Base-by-base conservation (phyloP, 1,139 yeast genomes). In the Kodamaea alishanica region DNA sequence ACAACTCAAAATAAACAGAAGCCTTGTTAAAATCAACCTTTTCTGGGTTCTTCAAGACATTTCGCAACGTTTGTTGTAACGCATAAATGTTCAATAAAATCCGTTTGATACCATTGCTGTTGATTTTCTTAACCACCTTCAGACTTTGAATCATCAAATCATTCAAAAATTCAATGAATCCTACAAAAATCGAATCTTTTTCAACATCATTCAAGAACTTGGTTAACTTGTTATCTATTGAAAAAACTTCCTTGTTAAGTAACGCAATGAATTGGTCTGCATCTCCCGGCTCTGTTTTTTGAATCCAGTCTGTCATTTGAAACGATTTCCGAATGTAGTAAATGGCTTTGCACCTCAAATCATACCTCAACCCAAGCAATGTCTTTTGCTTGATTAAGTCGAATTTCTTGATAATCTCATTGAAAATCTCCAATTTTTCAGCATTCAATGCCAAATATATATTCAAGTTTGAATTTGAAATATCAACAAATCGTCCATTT, bases 51-150 rank as follows among this genome's bases (percentile, higher is more conserved):
- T 65, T 60, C 49, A 79, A 73, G 20, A 85, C 69, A 43, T 79
- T 80, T 49, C 88, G 74, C 44, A 84, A 73, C 72, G 82, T 78
- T 55, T 86, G 95, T 60, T 85, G 95, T 35, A 87, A 61, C 0
- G 86, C 82, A 40, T 79, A 73, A 27, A 86, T 80, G 55, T 87
- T 86, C 52, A 82, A 72, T 42, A 80, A 63, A 46, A 87, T 67
- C 50, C 81, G 78, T 54, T 79, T 79, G 37, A 84, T 69, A 30
- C 96, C 96, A 50, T 77, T 75, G 12, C 64, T 61, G 54, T 84
- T 85, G 51, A 86, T 66, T 35, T 71, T 73, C 11, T 60, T 59
- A 8, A 88, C 68, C 28, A 77, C 63, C 11, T 68, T 70, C 1
- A 90, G 75, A n/a, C 84, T 86, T 33, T 61, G 63, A 5, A 87